These are phyloP conservation scores for Trichoderma brevicompactum DNA, from an alignment of 2,329 filamentous ascomycete genomes.

Conservation along the genomic window DNA sequence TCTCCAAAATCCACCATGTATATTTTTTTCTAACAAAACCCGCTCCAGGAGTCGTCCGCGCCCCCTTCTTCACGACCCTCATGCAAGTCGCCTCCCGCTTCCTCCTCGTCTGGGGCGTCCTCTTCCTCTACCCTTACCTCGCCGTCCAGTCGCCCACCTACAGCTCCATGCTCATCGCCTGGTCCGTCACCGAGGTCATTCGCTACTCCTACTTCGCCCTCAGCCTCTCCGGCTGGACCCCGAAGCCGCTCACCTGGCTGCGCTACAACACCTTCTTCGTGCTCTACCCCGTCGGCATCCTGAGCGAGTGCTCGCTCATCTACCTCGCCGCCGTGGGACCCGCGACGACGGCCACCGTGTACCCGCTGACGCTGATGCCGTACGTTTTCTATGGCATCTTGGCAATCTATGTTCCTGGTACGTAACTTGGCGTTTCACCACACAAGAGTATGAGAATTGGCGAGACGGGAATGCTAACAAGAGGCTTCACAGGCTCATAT, in stretches of 20 bases:
- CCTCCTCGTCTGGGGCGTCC: constrained; percentile 86
- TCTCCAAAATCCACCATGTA: not conserved
- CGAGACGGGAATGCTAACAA: not conserved
- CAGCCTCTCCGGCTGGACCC: constrained; percentile 66
- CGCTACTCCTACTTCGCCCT: constrained; percentile 91
- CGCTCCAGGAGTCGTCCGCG: constrained; percentile 79
- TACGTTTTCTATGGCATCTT: constrained; percentile 68
- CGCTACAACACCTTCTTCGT: constrained; percentile 92
- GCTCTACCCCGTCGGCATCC: constrained; percentile 89
- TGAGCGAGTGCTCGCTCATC: constrained; percentile 83
- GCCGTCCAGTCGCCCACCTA: constrained; percentile 65
- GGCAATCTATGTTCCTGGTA: constrained; percentile 79
- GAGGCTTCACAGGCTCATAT: constrained; percentile 62
- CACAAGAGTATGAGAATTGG: no score
- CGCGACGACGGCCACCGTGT: constrained; percentile 54
- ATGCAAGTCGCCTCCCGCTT: constrained; percentile 91
- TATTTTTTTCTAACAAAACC: not conserved
- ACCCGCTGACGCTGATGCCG: constrained; percentile 55
- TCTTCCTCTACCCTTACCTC: constrained; percentile 72
- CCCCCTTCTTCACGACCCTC: constrained; percentile 79
- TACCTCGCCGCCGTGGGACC: constrained; percentile 62
- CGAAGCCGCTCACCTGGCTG: constrained; percentile 73
- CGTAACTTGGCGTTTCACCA: constrained; percentile 42
- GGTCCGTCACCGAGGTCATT: constrained; percentile 89
- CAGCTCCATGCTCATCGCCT: constrained; percentile 80